These are phyloP conservation scores for Boletus vermiculosoides DNA, from an alignment of 768 basidiomycete species.

Conservation along the genomic window DNA sequence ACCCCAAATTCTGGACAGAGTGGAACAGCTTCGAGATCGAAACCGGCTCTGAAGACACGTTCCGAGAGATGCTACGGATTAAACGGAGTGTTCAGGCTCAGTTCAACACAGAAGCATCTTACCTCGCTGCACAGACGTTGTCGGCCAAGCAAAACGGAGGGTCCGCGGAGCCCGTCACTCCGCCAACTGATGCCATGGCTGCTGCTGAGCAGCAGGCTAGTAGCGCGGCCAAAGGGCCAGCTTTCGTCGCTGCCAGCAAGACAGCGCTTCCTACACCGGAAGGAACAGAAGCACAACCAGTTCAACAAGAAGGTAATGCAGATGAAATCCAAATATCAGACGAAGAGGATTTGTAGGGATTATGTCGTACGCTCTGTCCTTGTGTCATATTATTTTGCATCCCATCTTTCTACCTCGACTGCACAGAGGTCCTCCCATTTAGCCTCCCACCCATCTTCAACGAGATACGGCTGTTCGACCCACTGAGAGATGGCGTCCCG, in stretches of 20 bases:
- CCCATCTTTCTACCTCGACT: conserved; percentile 76
- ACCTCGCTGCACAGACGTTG: conserved; percentile 86
- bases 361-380: conserved; percentile 15
- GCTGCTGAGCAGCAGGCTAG: conserved; percentile 69
- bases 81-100: conserved; percentile 98
- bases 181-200: conserved; percentile 78
- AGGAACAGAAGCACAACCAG: conserved; percentile 35
- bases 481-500: conserved; percentile 61
- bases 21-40: conserved; percentile 99
- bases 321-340: conserved; percentile 91
- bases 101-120: conserved; percentile 96
- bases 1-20: conserved; percentile 92
- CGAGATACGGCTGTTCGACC: conserved; percentile 66
- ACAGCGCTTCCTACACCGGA: conserved; percentile 43
- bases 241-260: conserved; percentile 77
- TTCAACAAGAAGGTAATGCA: conserved; percentile 45
- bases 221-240: conserved; percentile 53
- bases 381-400: conserved; percentile 31
- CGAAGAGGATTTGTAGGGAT: conserved; percentile 62
- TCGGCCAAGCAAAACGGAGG: conserved; percentile 60
- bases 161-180: conserved; percentile 42
- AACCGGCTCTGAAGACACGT: conserved; percentile 98
- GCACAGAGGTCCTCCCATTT: conserved; percentile 78
- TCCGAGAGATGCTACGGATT: conserved; percentile 92
- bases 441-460: conserved; percentile 66